A percentile compares a stretch with the other conserved stretches of the same genome.
phyloP scores from a whole-genome alignment of 768 basidiomycete genomes.

The Russula sp. region DNA sequence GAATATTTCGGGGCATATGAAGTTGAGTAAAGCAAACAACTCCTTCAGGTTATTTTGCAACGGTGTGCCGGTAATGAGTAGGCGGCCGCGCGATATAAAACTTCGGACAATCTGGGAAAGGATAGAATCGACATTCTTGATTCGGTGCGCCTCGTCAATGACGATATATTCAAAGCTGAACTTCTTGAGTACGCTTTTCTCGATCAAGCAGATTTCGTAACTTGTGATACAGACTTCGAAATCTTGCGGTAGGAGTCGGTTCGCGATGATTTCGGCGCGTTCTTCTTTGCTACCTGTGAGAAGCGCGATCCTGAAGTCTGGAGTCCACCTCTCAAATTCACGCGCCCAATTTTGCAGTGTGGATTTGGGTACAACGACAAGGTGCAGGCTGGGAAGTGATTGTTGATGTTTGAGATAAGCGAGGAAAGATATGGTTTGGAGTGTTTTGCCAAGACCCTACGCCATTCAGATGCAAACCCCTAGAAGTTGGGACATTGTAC shows the following conservation, averaged over 20 bases:
- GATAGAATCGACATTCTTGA: conserved; percentile 98
- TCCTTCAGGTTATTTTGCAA: conserved; percentile 97
- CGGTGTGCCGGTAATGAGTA: conserved; percentile 96
- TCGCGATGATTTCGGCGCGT: conserved; percentile 74
- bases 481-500: conserved; percentile 18
- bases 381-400: conserved; percentile 75
- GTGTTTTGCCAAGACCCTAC: conserved; percentile 94
- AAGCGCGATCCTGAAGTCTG: conserved; percentile 77
- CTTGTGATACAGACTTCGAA: conserved; percentile 95
- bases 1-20: conserved; percentile 96
- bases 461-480: conserved; percentile 5
- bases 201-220: conserved; percentile 96
- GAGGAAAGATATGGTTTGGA: conserved; percentile 97
- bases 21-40: conserved; percentile 87
- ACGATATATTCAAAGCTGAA: conserved; percentile 97
- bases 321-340: conserved; percentile 90
- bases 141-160: conserved; percentile 98
- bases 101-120: conserved; percentile 91
- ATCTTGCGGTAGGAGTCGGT: conserved; percentile 75
- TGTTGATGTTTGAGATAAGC: conserved; percentile 88
- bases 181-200: conserved; percentile 88
- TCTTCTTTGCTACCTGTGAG: conserved; percentile 90
- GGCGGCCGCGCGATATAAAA: conserved; percentile 82
- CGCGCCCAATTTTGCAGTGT: conserved; percentile 96
- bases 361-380: conserved; percentile 97